Evolutionary conservation across 2,329 filamentous ascomycete species (phyloP), one percentile per base, ranked within the genome.

Genomic region (Alternaria triticina): DNA sequence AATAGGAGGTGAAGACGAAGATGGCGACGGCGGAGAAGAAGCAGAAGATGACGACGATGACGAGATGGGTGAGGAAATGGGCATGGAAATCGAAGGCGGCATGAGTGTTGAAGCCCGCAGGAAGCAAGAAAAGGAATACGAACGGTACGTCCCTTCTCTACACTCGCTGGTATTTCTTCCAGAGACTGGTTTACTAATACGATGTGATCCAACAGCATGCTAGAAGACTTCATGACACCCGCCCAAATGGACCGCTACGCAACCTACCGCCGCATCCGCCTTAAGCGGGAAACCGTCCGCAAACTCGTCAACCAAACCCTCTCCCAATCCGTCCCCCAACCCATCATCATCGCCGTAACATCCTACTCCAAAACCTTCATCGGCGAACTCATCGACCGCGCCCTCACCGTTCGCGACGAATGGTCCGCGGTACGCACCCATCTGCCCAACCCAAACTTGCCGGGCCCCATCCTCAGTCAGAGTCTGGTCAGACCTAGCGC

Each of bases 271-370:
- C 87, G 88, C 10, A 87, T 88, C 33, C 91, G 90, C 71, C 81
- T 94, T 44, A 86, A 88, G 22, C 89, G 90, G 68, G 86, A 88
- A 7, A 88, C 90, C 17, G 89, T 94, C 61, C 87, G 91, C 74
- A 86, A 89, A 86, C 87, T 94, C 64, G 90, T 93, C 75, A 95
- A 94, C 74, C 90, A 91, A 62, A 93, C 91, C 2, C 89, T 94
- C 9, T 93, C 90, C 0, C 92, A 94, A 76, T 93, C 90, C 2
- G 91, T 93, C 0, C 90, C 91, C 0, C 85, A 87, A 20, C 90
- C 88, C 70, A 90, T 94, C 54, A 89, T 92, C 65, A 88, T 91
- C 22, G 90, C 90, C n/a, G 90, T 94, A 74, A 90, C 89, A 52
- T 88, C 90, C 0, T 91, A 92, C 20, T 89, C 90, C 51, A 95